Evolutionary conservation across 805 yeast species (phyloP), one percentile per base, ranked within the genome.

Genomic region (Ogataea haglerorum): DNA sequence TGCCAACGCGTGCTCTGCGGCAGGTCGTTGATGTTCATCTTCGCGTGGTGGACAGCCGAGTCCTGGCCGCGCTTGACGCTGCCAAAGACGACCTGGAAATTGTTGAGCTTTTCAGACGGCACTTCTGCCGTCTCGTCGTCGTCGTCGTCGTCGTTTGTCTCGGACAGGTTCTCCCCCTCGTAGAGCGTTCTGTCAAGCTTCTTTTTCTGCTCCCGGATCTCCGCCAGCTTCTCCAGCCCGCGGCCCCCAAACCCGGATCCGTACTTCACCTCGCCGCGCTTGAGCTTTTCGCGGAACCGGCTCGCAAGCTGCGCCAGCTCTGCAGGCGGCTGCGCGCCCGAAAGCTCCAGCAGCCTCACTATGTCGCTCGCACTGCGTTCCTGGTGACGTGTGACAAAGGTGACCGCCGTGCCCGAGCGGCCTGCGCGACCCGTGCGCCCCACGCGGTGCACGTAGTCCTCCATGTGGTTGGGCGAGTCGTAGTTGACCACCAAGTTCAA

Each of bases 401-500:
- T 85, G 4, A 88, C 68, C n/a, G 70, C 75, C 56, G 64, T 68
- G 2, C 99, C 99, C 3, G 63, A 65, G 25, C 73, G 72, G 0
- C 93, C 93, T 1, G 97, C 98, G 45, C 99, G 71, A 0, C 97
- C 99, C 0, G 99, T 93, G 43, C 99, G 70, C 0, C 99, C 99
- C 1, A 90, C 95, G 7, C 98, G 74, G 64, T 93, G 99, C 10
- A 93, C 91, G 56, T 93, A 93, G 59, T 93, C 98, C 47, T 95
- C 98, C 72, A 89, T 73, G 45, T 90, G 95, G 48, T 74, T 85
- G 0, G 96, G 95, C 0, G 87, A 74, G 49, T 85, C 89, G 53
- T 74, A 85, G 48, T 93, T 85, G 6, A 93, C 68, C 2, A 93
- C 98, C 31, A 90, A 60, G 42, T 80, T 80, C 18, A 91, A 73